Evolutionary conservation across 352 stramenopile genomes (phyloP).

Genomic region (Phytopythium ostracodes): DNA sequence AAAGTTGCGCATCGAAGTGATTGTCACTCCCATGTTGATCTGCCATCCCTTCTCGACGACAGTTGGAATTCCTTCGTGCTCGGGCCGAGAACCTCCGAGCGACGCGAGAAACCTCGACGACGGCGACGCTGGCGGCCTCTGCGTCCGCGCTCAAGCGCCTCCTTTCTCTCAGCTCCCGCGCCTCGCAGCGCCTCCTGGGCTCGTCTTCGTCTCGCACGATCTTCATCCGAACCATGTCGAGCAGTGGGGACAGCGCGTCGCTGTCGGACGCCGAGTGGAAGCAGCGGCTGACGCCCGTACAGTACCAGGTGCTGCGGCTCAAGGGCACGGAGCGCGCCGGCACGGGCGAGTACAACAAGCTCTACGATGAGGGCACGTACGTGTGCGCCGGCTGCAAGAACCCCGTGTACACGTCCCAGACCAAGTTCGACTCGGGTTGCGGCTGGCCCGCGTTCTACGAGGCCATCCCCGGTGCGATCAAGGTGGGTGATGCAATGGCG

Average conservation of each 20-base stretch:
- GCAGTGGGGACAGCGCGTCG: constrained; percentile 18
- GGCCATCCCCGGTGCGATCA: constrained; percentile 84
- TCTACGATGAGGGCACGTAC: constrained; percentile 83
- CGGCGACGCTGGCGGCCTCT: not conserved
- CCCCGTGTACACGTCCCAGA: constrained; percentile 83
- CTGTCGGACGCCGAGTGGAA: constrained; percentile 84
- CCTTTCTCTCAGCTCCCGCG: not conserved
- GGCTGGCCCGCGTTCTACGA: constrained; percentile 91
- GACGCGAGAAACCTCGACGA: not conserved
- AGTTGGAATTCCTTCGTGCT: not conserved
- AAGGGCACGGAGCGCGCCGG: constrained; percentile 88
- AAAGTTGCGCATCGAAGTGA: not conserved
- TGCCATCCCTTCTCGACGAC: not conserved
- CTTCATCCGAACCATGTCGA: constrained; percentile 3
- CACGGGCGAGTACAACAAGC: constrained; percentile 89
- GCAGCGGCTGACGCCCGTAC: constrained; percentile 58
- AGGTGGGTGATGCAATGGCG: no score
- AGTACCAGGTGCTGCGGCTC: constrained; percentile 86
- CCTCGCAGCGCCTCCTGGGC: not conserved
- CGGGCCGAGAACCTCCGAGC: no score
- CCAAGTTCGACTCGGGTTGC: constrained; percentile 90
- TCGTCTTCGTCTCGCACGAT: not conserved
- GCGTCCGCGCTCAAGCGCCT: not conserved
- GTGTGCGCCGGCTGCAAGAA: constrained; percentile 85
- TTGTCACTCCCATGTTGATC: not conserved